Evolutionary conservation across 495 filamentous ascomycete genomes (phyloP), one percentile per base, ranked within the genome.

Genomic region (Elasticomyces elasticus): DNA sequence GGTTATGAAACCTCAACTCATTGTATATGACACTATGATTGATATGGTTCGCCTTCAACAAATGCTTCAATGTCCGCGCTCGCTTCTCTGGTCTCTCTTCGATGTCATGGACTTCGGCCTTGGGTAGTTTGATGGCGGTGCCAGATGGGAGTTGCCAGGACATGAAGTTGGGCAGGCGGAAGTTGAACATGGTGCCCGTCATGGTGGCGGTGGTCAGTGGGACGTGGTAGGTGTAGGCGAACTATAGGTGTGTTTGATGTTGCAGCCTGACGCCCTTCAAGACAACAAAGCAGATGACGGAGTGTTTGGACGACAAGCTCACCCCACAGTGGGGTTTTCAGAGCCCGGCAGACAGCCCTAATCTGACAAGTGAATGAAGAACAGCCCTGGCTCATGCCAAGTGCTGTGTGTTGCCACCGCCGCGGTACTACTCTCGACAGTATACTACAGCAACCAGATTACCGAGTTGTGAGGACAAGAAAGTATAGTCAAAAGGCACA

Each of bases 31-130:
- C 83, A 24, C 87, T 77, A 69, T 94, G 75, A 61, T 94, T 94
- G 30, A 83, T 81, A 73, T 99, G 94, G 67, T 99, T 97, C 24
- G 90, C 80, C 61, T 82, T 83, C 30, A 99, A 64, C 13, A 97
- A 74, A 66, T 97, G 89, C 67, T 92, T 95, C 49, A 99, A 75
- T 4, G 87, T 87, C 55, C 91, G 71, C 11, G 85, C 80, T 26
- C 84, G 72, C 68, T 89, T 94, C 54, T 90, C 88, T 9, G 79
- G 74, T 19, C 79, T 76, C 6, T 79, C 84, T 66, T 97, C 92
- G 49, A 94, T 78, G 64, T 84, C 79, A 70, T 91, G 79, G 48
- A 84, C 72, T 48, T 85, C 72, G 35, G 91, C 83, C 0, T 84
- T 72, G 5, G 83, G 73, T 20, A 97, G 64, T 51, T 83, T 72